Evolutionary conservation across 1,284 basidiomycete genomes (phyloP).

Genomic region (Fomes fomentarius): DNA sequence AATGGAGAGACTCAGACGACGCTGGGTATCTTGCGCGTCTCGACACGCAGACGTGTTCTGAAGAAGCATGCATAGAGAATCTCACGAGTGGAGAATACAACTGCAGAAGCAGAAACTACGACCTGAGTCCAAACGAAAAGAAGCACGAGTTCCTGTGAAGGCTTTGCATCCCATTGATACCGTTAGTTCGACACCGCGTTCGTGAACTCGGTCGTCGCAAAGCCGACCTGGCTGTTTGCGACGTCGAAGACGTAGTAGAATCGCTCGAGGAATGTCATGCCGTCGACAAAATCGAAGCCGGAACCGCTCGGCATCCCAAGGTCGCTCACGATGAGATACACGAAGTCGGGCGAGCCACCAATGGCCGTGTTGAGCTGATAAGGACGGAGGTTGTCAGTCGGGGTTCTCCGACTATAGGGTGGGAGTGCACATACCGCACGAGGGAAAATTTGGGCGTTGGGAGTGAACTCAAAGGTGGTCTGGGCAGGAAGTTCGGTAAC

Average conservation of each 20-base stretch:
- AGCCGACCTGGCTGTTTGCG: conserved; percentile 47
- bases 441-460: conserved; percentile 60
- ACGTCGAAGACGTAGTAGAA: conserved; percentile 73
- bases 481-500: conserved; percentile 6
- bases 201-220: conserved; percentile 47
- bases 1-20: not conserved
- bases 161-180: not conserved
- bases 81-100: too few species aligned
- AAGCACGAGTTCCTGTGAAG: not conserved
- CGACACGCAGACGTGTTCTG: too few species aligned
- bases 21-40: too few species aligned
- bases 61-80: too few species aligned
- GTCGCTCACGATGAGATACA: conserved; percentile 35
- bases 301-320: conserved; percentile 27
- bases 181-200: conserved; percentile 40
- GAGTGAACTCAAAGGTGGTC: conserved; percentile 44
- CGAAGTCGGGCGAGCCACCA: conserved; percentile 27
- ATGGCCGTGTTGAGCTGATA: conserved; percentile 34
- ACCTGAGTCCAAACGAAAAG: not conserved
- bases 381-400: conserved; percentile 30
- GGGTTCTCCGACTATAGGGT: not conserved
- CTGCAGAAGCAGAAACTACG: too few species aligned
- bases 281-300: conserved; percentile 37
- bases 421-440: conserved; percentile 14
- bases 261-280: conserved; percentile 48